Evolutionary conservation across 108 stramenopile species (phyloP), one percentile per base, ranked within the genome.

Genomic region (Cyclostephanos tholiformis): DNA sequence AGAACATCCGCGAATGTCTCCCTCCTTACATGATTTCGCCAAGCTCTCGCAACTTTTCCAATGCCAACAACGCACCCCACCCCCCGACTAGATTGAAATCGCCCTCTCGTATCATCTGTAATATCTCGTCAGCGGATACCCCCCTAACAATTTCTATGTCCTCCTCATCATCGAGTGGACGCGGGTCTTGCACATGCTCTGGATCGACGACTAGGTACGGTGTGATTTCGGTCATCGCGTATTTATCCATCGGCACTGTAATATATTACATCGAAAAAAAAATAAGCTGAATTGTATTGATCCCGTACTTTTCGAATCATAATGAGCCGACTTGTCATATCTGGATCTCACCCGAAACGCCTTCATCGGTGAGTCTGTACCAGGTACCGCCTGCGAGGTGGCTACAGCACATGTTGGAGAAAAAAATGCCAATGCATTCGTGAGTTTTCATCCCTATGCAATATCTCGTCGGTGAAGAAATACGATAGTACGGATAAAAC

Each of bases 51-150:
- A 95, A 57, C 64, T 91, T 92, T 25, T 83, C 71, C 63, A 95
- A 71, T 4, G 91, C 94, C 41, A 92, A 61, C 25, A 91, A 71
- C 27, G 76, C 69, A 0, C 88, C 91, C 84, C 86, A 95, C 35
- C 76, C 87, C n/a, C 89, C 87, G 4, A 95, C 87, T 16, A 91
- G 67, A 71, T 91, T 95, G 87, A 92, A 86, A 68, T 95, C 87
- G 48, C 94, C 94, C 14, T 76, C 58, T 17, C 66, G 46, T 58
- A 95, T 82, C 82, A 79, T 85, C 48, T 63, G 57, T 81, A 85
- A 69, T 63, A 95, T 80, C 55, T 92, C 82, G 0, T 75, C 74
- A 3, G 87, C 69, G 4, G 94, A 59, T 0, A 91, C 86, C 22
- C 82, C 84, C n/a, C 73, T 11, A 1, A 95, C 63, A 25, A 92